Evolutionary conservation across 495 filamentous ascomycete genomes (phyloP).

Genomic region (Neurospora sp.): DNA sequence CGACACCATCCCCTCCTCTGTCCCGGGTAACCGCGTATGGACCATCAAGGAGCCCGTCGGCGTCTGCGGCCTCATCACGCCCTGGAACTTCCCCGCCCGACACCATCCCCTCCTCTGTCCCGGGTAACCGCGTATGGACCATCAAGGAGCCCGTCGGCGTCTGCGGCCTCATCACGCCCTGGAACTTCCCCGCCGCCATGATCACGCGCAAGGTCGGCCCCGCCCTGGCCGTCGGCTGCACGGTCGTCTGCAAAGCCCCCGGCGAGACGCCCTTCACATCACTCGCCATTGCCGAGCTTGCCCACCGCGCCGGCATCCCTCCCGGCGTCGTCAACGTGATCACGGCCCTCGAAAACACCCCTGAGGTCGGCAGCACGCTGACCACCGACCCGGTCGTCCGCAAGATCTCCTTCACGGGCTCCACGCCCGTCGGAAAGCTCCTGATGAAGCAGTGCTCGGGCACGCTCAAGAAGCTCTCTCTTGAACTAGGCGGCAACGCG

Average conservation of each 20-base stretch:
- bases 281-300: constrained; percentile 73
- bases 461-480: constrained; percentile 76
- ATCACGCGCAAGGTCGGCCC: no score
- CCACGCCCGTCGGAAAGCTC: constrained; percentile 75
- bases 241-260: constrained; percentile 55
- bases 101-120: no score
- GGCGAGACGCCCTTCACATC: constrained; percentile 80
- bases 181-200: no score
- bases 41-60: no score
- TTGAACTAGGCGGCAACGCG: constrained; percentile 85
- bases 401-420: constrained; percentile 87
- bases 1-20: no score
- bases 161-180: no score
- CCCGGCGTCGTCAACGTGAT: constrained; percentile 78
- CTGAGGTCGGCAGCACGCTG: constrained; percentile 60
- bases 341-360: constrained; percentile 60
- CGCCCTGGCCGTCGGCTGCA: no score
- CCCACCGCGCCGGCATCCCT: constrained; percentile 73
- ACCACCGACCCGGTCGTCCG: constrained; percentile 61
- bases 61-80: no score
- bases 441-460: constrained; percentile 73
- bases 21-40: no score
- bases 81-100: no score
- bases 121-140: no score
- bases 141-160: no score